Percentiles rank a stretch among this genome's conserved stretches.
phyloP scores from a whole-genome alignment of 2,329 filamentous ascomycete genomes.

The Colletotrichum sp. region DNA sequence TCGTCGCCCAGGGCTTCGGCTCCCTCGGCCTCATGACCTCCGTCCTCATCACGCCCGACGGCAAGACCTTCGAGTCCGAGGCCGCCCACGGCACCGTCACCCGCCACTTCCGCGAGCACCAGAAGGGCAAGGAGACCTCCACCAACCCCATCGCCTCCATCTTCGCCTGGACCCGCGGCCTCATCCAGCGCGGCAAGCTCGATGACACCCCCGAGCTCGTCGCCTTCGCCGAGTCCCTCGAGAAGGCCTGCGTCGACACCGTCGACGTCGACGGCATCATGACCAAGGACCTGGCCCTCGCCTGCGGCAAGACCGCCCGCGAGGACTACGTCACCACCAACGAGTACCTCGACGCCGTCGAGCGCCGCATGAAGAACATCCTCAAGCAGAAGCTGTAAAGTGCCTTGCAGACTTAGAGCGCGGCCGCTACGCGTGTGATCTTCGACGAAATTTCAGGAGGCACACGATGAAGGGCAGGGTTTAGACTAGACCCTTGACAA shows the following conservation, averaged over 20 bases:
- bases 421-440: neutral
- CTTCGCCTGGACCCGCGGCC: constrained; percentile 97
- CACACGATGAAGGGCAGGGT: neutral
- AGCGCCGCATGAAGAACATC: constrained; percentile 82
- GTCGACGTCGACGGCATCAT: constrained; percentile 95
- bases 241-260: constrained; percentile 92
- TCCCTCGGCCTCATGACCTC: constrained; percentile 99
- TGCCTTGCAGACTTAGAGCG: neutral
- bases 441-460: neutral
- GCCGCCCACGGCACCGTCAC: constrained; percentile 98
- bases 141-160: constrained; percentile 99
- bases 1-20: constrained; percentile 97
- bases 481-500: neutral
- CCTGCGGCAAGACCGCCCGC: constrained; percentile 85
- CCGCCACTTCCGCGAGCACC: constrained; percentile 97
- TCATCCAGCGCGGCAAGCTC: constrained; percentile 90
- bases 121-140: constrained; percentile 95
- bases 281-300: constrained; percentile 98
- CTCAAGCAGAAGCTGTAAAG: constrained; percentile 78
- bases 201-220: constrained; percentile 93
- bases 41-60: constrained; percentile 93
- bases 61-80: constrained; percentile 96
- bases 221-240: constrained; percentile 87
- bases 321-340: constrained; percentile 89
- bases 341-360: constrained; percentile 91